A percentile compares a stretch with the other conserved stretches of the same genome.
phyloP scores from a whole-genome alignment of 257 asterid species.

The Solanum sparsipilum region DNA sequence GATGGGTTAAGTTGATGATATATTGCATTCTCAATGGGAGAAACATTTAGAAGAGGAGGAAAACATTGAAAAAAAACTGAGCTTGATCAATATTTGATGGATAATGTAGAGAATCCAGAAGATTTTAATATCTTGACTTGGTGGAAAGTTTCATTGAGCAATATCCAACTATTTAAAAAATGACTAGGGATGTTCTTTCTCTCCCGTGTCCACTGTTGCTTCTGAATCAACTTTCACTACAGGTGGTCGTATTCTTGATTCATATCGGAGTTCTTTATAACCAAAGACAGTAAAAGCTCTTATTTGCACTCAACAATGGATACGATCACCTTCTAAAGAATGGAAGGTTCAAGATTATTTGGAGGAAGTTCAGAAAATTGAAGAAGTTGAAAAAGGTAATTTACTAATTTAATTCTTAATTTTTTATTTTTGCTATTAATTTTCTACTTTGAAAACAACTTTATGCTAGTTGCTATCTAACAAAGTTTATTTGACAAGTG shows the following conservation, averaged over 20 bases:
- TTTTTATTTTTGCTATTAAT: too few species aligned
- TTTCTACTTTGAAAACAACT: background rate
- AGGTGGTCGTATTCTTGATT: too few species aligned
- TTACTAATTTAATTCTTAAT: background rate
- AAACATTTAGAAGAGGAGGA: background rate
- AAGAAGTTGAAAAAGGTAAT: background rate
- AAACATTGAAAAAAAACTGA: background rate
- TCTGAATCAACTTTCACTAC: background rate
- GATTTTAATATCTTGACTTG: background rate
- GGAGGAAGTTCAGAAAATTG: background rate
- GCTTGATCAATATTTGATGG: background rate
- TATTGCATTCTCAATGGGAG: background rate
- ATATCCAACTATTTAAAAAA: background rate
- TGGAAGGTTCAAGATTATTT: background rate
- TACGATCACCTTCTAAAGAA: background rate
- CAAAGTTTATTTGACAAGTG: background rate
- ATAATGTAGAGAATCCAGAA: background rate
- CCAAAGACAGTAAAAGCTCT: too few species aligned
- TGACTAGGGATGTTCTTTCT: background rate
- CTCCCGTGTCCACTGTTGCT: background rate
- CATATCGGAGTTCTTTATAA: too few species aligned
- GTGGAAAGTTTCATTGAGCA: background rate
- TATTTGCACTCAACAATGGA: too few species aligned
- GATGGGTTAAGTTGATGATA: background rate
- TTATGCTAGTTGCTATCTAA: background rate